Conservation (phyloP, 1,284 basidiomycete species). For the Ustilago xerochloae region DNA sequence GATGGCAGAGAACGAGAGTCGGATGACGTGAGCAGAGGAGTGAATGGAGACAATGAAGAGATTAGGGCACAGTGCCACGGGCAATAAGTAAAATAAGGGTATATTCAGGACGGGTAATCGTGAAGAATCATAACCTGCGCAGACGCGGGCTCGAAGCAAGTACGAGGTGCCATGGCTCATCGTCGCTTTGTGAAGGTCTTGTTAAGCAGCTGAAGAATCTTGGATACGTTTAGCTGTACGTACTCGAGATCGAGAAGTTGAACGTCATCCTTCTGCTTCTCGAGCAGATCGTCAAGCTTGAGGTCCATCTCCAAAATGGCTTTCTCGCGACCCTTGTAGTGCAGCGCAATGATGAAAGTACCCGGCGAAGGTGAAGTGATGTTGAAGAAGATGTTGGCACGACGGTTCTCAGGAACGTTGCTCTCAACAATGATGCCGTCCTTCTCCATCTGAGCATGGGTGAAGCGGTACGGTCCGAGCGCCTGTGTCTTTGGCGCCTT, state of each 20-base stretch:
- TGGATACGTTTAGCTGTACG: conserved; percentile 94
- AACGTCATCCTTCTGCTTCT: conserved; percentile 99
- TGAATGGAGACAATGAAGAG: neutral
- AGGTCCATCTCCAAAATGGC: conserved; percentile 99
- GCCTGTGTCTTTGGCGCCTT: conserved; percentile 85
- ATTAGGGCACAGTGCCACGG: too few relatives aligned
- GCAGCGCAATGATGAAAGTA: conserved; percentile 97
- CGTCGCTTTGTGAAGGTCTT: conserved; percentile 66
- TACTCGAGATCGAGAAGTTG: conserved; percentile 95
- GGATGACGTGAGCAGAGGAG: neutral
- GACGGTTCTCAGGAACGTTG: conserved; percentile 93
- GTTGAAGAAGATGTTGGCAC: conserved; percentile 98
- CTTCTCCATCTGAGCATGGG: conserved; percentile 97
- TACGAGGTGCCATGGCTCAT: conserved; percentile 5
- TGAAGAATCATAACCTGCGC: conserved; percentile 2
- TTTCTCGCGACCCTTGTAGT: conserved; percentile 99
- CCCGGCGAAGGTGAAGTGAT: conserved; percentile 96
- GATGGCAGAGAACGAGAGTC: neutral
- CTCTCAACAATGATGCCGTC: conserved; percentile 99
- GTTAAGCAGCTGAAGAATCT: conserved; percentile 81
- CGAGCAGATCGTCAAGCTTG: conserved; percentile 97
- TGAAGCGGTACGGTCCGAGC: conserved; percentile 94
- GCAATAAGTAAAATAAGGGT: neutral
- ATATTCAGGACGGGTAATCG: conserved; percentile 11
- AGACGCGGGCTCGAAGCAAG: neutral